These are phyloP conservation scores for Populus hybrid DNA, from an alignment of 441 rosid species.

Conservation along the genomic window DNA sequence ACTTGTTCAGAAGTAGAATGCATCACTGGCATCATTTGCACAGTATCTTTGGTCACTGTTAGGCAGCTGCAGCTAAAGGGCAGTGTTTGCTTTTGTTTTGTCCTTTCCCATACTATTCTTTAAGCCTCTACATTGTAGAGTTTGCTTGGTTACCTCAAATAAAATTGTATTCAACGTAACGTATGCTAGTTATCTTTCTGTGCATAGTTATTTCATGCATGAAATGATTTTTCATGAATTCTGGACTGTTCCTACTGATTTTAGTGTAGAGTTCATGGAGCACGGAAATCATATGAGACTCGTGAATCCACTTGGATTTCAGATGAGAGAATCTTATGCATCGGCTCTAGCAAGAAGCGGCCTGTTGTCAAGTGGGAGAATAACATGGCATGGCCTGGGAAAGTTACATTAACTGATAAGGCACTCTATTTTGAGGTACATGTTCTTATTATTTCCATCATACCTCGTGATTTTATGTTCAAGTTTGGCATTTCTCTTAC, in stretches of 20 bases:
- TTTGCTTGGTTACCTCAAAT: too few relatives aligned
- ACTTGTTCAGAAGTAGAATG: neutral
- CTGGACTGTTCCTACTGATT: conserved; percentile 33
- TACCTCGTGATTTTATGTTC: neutral
- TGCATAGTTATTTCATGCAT: neutral
- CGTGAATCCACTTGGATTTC: conserved; percentile 47
- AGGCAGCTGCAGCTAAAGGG: neutral
- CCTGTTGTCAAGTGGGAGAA: conserved; percentile 97
- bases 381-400: conserved; percentile 96
- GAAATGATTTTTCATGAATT: conserved; percentile 12
- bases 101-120: neutral
- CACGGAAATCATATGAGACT: conserved; percentile 61
- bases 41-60: neutral
- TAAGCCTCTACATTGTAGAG: neutral
- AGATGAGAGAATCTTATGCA: conserved; percentile 71
- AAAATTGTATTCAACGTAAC: neutral
- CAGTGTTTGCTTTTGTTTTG: neutral
- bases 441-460: conserved; percentile 3
- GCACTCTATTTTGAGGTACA: conserved; percentile 94
- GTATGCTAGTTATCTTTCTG: neutral
- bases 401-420: conserved; percentile 74
- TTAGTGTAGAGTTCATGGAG: conserved; percentile 82
- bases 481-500: neutral
- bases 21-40: neutral
- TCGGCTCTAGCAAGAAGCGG: conserved; percentile 76